A percentile compares a stretch with the other conserved stretches of the same genome.
Evolutionary conservation across 805 yeast species (phyloP).

Genomic region (Ogataea pignaliae): DNA sequence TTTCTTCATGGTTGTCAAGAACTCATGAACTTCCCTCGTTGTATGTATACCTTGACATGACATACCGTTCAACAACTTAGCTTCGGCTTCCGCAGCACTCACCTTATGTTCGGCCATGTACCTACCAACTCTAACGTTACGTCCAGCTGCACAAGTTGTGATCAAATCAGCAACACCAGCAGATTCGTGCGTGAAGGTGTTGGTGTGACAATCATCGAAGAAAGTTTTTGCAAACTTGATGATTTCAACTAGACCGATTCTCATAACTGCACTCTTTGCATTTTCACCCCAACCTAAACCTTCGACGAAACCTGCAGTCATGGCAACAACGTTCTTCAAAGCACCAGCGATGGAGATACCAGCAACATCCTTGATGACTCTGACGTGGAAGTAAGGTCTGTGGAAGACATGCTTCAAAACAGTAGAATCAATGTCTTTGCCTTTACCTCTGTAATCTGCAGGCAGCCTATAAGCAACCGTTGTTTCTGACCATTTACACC

Average conservation of each 20-base stretch:
- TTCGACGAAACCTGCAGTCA: constrained; percentile 95
- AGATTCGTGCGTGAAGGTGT: constrained; percentile 87
- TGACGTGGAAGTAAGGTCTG: constrained; percentile 96
- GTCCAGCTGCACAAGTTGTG: constrained; percentile 96
- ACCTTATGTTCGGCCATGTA: constrained; percentile 79
- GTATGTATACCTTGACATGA: constrained; percentile 95
- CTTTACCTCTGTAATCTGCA: constrained; percentile 59
- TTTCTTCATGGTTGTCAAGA: constrained; percentile 51
- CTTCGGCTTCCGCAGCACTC: constrained; percentile 77
- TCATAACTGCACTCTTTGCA: constrained; percentile 96
- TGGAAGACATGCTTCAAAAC: constrained; percentile 84
- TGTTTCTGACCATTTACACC: constrained; percentile 94
- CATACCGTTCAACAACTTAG: constrained; percentile 86
- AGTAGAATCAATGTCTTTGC: constrained; percentile 65
- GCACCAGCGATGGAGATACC: constrained; percentile 98
- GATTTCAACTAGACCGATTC: constrained; percentile 90
- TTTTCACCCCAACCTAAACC: constrained; percentile 99
- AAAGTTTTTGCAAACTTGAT: constrained; percentile 79
- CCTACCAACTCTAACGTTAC: constrained; percentile 89
- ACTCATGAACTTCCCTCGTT: constrained; percentile 84
- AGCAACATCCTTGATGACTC: constrained; percentile 87
- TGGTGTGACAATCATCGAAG: constrained; percentile 67
- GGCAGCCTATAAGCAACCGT: constrained; percentile 89
- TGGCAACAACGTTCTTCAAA: constrained; percentile 90
- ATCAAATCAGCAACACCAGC: constrained; percentile 98